Conservation (phyloP, 129 eudicot species). For the Helichrysum umbraculigerum region DNA sequence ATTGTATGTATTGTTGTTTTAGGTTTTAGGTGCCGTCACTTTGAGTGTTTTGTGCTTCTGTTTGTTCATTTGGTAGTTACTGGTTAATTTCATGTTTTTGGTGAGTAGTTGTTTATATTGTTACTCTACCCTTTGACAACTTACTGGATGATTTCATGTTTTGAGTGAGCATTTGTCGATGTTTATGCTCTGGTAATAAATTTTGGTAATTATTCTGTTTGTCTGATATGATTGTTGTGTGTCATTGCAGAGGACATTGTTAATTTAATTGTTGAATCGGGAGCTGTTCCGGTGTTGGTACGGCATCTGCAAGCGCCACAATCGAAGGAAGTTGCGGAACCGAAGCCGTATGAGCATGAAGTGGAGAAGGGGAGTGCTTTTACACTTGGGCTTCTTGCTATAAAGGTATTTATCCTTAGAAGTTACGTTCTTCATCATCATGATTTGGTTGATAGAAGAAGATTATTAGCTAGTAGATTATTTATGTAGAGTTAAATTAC, state of each 20-base stretch:
- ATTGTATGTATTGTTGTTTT: not conserved
- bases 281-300: conserved; percentile 56
- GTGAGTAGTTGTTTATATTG: not conserved
- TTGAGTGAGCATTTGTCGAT: conserved; percentile 13
- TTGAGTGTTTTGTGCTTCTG: not conserved
- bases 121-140: not conserved
- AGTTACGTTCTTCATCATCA: not conserved
- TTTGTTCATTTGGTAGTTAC: not conserved
- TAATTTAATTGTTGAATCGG: conserved; percentile 54
- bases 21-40: not conserved
- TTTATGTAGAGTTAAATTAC: not conserved
- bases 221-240: conserved; percentile 18
- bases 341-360: conserved; percentile 53
- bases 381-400: conserved; percentile 63
- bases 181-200: not conserved
- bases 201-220: not conserved
- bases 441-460: conserved; percentile 14
- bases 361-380: conserved; percentile 69
- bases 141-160: not conserved
- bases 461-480: not conserved
- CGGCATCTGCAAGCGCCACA: conserved; percentile 54
- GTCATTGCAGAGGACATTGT: conserved; percentile 51
- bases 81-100: not conserved
- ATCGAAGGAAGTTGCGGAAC: conserved; percentile 24
- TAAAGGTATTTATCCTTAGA: conserved; percentile 41